Evolutionary conservation across 2,329 filamentous ascomycete species (phyloP).

Genomic region (Fusarium penzigii): DNA sequence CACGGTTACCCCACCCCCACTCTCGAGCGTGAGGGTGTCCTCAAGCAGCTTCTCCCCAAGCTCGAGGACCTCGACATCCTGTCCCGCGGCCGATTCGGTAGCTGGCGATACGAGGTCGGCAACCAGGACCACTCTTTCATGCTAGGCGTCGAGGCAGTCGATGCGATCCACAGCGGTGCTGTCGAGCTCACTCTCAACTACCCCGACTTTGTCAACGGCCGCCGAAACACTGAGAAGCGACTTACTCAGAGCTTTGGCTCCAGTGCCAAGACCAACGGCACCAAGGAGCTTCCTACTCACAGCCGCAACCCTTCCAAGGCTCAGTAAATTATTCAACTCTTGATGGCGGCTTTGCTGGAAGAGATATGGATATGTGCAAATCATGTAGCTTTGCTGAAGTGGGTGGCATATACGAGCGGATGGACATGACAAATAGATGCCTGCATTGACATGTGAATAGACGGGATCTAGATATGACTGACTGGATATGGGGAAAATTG

Average conservation of each 20-base stretch:
- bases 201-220: constrained; percentile 89
- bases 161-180: constrained; percentile 85
- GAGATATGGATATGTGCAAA: constrained; percentile 5
- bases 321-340: constrained; percentile 32
- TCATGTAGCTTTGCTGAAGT: constrained; percentile 22
- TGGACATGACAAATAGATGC: too few species aligned
- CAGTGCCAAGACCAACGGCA: constrained; percentile 37
- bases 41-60: constrained; percentile 90
- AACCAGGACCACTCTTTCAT: constrained; percentile 99
- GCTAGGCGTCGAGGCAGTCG: constrained; percentile 90
- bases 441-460: too few species aligned
- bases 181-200: constrained; percentile 95
- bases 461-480: too few species aligned
- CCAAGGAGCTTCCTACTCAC: constrained; percentile 40
- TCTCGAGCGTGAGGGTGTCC: constrained; percentile 91
- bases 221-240: constrained; percentile 57
- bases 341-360: constrained; percentile 16
- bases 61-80: constrained; percentile 89
- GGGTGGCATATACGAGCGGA: not conserved
- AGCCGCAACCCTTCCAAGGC: constrained; percentile 33
- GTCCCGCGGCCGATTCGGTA: constrained; percentile 95
- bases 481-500: constrained; percentile 11
- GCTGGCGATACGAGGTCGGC: constrained; percentile 95
- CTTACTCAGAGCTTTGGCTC: constrained; percentile 46
- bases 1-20: constrained; percentile 97